Percentiles rank a stretch among this genome's conserved stretches.
These are phyloP conservation scores for Berkeleyomyces rouxiae DNA, from an alignment of 2,329 filamentous ascomycete species.

Conservation along the genomic window DNA sequence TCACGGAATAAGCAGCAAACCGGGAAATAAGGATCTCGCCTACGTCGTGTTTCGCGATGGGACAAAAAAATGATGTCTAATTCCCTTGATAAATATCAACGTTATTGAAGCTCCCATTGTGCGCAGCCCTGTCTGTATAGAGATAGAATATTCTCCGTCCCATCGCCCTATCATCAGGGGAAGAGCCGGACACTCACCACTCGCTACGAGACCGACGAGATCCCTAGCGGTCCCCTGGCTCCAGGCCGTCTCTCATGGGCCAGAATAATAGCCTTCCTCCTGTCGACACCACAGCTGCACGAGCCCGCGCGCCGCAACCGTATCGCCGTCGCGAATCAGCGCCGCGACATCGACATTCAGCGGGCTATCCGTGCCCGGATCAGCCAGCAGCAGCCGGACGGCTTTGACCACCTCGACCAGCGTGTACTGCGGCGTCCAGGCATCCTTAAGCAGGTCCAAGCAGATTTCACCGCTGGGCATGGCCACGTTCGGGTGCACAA, in stretches of 20 bases:
- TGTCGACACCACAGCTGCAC: slow-evolving; percentile 51
- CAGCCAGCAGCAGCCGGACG: slow-evolving; percentile 50
- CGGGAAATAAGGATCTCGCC: too few relatives aligned
- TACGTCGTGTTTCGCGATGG: neutral
- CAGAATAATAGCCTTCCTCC: slow-evolving; percentile 13
- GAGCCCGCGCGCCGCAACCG: slow-evolving; percentile 48
- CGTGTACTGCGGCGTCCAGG: slow-evolving; percentile 77
- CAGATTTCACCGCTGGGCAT: slow-evolving; percentile 75
- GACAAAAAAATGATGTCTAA: neutral
- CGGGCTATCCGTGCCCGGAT: slow-evolving; percentile 56
- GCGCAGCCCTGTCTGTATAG: too few relatives aligned
- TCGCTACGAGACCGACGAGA: neutral
- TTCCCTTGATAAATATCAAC: neutral
- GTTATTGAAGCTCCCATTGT: neutral
- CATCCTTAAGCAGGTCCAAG: slow-evolving; percentile 63
- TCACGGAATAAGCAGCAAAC: too few relatives aligned
- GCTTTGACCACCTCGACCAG: slow-evolving; percentile 58
- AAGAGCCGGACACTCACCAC: too few relatives aligned
- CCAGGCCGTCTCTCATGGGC: slow-evolving; percentile 1
- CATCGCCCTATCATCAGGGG: neutral
- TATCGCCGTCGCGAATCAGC: slow-evolving; percentile 51
- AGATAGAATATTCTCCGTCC: too few relatives aligned
- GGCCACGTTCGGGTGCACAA: slow-evolving; percentile 68
- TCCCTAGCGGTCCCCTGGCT: neutral
- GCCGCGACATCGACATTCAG: slow-evolving; percentile 66